Base-by-base conservation (phyloP, 306 rosid genomes). In the Rosa persica region DNA sequence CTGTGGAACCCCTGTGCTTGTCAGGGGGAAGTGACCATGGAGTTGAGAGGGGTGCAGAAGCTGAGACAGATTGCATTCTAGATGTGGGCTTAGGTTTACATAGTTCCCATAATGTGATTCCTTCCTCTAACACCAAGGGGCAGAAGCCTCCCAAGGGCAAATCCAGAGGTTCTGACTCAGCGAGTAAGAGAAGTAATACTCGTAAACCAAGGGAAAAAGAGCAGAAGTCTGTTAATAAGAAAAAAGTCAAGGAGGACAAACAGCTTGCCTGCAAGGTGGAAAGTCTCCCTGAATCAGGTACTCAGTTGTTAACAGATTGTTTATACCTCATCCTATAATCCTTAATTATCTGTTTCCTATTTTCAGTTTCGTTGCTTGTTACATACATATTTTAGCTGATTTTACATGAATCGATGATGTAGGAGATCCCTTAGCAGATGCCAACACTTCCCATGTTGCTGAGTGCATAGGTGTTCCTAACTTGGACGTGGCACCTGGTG, bases 261-360 rank as follows among this genome's bases (percentile, higher is more conserved):
- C 83, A 77, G 66, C 83, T 75, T 76, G 55, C 47, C 17, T 54
- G 67, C 65, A 82, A 84, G 80, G 86, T 57, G 78, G 93, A 84
- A 79, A 86, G 73, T 81, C 76, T 67, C 47, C 87, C 77, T 62
- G 87, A 78, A 81, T 68, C 84, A 86, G 98, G 99, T 96, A 86
- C 65, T 42, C 60, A 60, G 76, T 64, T 83, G 42, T 49, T 47
- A 47, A 22, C 13, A 43, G 55, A 57, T 61, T 51, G n/a, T 64
- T 11, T 20, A 65, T 22, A 39, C 22, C 30, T 68, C 46, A 47
- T 22, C 15, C 30, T 38, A 11, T 39, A 19, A 3, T 11, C 48
- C 13, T 8, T 67, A 67, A 51, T 46, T 65, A 16, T 79, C 75
- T 51, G 34, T 55, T 83, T 48, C 49, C 71, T 66, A 15, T 12